These are phyloP conservation scores for Setaria viridis DNA, from an alignment of 202 grass and related monocot species.

Conservation along the genomic window DNA sequence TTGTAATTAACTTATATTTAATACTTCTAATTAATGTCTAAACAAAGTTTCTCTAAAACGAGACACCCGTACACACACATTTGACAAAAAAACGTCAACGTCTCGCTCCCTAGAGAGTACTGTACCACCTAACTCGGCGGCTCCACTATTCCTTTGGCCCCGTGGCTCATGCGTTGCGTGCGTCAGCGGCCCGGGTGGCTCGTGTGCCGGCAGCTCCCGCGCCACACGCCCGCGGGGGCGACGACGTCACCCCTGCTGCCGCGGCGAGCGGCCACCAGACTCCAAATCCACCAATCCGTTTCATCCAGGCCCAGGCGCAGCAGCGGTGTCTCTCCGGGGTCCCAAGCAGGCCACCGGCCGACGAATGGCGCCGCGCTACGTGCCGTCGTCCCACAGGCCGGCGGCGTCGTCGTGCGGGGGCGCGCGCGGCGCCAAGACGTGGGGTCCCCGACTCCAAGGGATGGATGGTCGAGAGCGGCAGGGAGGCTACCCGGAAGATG, in stretches of 20 bases:
- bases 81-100: too few species aligned
- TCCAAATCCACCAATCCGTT: background rate
- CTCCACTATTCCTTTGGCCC: background rate
- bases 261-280: background rate
- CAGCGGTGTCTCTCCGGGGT: background rate
- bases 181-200: background rate
- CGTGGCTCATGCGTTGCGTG: too few species aligned
- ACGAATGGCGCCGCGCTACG: background rate
- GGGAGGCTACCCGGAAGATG: background rate
- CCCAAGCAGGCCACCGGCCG: background rate
- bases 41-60: too few species aligned
- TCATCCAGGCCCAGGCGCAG: background rate
- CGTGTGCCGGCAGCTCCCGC: background rate
- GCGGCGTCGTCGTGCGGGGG: background rate
- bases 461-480: too few species aligned
- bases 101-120: background rate
- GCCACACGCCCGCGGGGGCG: background rate
- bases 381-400: background rate
- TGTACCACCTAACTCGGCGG: constrained; percentile 15
- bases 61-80: too few species aligned
- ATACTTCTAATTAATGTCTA: too few species aligned
- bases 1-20: too few species aligned
- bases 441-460: too few species aligned
- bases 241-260: background rate
- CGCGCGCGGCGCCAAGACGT: background rate